A percentile compares a stretch with the other conserved stretches of the same genome.
These are phyloP conservation scores for Bolboschoenus planiculmis DNA, from an alignment of 176 grass and related monocot species.

Conservation along the genomic window DNA sequence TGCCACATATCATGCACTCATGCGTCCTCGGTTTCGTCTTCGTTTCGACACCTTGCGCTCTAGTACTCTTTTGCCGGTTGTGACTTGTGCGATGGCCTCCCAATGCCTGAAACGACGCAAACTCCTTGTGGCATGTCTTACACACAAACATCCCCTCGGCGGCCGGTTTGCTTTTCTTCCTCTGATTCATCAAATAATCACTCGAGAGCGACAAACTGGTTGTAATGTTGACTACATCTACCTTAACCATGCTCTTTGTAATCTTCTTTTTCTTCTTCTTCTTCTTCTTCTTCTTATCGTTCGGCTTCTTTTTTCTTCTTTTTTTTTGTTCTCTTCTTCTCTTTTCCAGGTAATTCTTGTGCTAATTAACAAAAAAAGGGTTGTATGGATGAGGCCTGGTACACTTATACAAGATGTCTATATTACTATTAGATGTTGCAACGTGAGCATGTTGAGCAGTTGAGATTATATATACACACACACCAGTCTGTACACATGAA, in stretches of 20 bases:
- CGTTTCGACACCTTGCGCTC: background rate
- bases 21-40: conserved; percentile 31
- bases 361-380: background rate
- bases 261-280: background rate
- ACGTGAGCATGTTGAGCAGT: background rate
- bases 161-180: background rate
- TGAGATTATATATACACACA: background rate
- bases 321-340: background rate
- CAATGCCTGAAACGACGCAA: conserved; percentile 11
- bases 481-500: too few species aligned
- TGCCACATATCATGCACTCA: conserved; percentile 63
- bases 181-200: background rate
- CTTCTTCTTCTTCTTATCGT: background rate
- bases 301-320: background rate
- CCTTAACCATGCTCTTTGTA: background rate
- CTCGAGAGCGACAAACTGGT: background rate
- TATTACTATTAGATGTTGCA: too few species aligned
- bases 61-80: conserved; percentile 28
- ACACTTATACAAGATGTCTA: background rate
- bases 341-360: background rate
- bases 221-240: background rate
- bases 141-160: conserved; percentile 1
- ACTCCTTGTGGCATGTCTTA: conserved; percentile 26
- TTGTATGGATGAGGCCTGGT: background rate
- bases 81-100: conserved; percentile 24